phyloP scores from a whole-genome alignment of 129 eudicot species.

The Arctium minus region DNA sequence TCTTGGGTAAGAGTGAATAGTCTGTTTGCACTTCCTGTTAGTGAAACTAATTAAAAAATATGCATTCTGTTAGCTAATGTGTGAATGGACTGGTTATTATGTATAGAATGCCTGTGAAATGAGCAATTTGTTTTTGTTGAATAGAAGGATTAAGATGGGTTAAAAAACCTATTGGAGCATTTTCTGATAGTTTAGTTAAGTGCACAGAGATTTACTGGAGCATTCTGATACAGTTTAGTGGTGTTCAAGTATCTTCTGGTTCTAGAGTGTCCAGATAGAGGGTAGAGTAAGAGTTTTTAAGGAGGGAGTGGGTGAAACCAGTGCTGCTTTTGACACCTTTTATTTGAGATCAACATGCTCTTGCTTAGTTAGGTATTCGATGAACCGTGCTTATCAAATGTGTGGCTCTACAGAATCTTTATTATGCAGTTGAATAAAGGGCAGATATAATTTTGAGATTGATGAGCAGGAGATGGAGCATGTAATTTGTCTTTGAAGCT shows the following conservation, averaged over 20 bases:
- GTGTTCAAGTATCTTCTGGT: too few species aligned
- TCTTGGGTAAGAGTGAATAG: slow-evolving; percentile 76
- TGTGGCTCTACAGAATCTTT: neutral
- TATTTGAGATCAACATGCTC: neutral
- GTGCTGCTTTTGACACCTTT: neutral
- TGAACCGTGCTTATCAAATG: neutral
- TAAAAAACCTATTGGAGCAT: neutral
- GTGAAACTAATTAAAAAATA: neutral
- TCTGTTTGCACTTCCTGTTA: neutral
- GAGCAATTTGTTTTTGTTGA: neutral
- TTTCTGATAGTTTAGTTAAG: too few species aligned
- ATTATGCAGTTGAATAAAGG: neutral
- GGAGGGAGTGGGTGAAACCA: too few species aligned
- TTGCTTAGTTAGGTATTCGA: neutral
- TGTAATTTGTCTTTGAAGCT: neutral
- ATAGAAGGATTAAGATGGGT: neutral
- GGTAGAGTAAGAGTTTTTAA: too few species aligned
- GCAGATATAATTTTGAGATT: neutral
- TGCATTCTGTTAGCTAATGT: neutral
- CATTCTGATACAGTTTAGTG: too few species aligned
- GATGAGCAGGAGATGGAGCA: neutral
- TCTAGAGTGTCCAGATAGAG: too few species aligned
- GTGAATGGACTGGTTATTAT: neutral
- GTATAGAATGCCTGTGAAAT: neutral
- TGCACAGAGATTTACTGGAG: too few species aligned